Evolutionary conservation across 2,329 filamentous ascomycete genomes (phyloP), one percentile per base, ranked within the genome.

Genomic region (Penicillium expansum): DNA sequence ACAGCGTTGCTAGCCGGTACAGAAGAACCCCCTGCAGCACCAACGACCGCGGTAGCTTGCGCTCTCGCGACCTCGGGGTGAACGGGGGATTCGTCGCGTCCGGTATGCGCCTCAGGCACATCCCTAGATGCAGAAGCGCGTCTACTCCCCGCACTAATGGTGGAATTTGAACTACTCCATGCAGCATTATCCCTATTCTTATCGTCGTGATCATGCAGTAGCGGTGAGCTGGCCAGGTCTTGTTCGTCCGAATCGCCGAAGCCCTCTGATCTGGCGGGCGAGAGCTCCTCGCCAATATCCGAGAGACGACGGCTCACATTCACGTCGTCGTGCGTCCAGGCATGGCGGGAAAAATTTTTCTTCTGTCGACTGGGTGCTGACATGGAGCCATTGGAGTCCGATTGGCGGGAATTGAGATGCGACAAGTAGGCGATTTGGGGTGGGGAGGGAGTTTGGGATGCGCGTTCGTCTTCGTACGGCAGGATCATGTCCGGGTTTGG

Each of bases 401-500:
- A 65, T 67, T 74, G 73, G 68, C 62, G 73, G 47, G 62, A 71
- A 65, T 70, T 70, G 48, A 68, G 73, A 73, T 62, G 77, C 22
- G 77, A 78, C 35, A 80, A 71, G 37, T 76, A 76, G 56, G 56
- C 82, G 77, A 69, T 76, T 74, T 67, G 79, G 69, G 69, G 81
- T 77, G 71, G 81, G 79, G 69, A 82, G 75, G 72, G 79, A 72
- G 73, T 79, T 62, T 71, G 83, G 71, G 72, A 70, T 64, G 74
- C 69, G 64, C 73, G 74, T 58, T 74, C 72, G 61, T 86, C 84
- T 69, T 87, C 86, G 71, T 89, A 86, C 59, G 92, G 92, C 51
- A 97, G 79, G 67, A 97, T 96, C 91, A 96, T 92, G 73, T 96
- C 92, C 51, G 92, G 91, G 74, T 96, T 95, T 55, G 91, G 95